phyloP scores from a whole-genome alignment of 2,329 filamentous ascomycete species.

The Hypoxylon rubiginosum region DNA sequence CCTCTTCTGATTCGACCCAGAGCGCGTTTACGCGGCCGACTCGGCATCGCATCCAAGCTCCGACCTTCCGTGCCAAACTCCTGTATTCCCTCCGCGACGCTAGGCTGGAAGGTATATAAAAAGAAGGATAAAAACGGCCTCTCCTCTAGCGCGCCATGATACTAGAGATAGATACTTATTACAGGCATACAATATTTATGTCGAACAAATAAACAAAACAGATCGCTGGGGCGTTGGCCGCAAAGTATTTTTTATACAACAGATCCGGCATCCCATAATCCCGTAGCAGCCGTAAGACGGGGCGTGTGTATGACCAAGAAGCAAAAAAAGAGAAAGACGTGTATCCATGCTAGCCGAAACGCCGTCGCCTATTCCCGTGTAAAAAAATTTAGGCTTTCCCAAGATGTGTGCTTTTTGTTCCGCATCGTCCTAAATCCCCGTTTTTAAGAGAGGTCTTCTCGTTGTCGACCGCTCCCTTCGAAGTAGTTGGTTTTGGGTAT shows the following conservation, averaged over 20 bases:
- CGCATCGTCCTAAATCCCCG: constrained; percentile 20
- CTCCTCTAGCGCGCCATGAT: neutral
- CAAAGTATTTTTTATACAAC: constrained; percentile 1
- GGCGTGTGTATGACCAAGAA: neutral
- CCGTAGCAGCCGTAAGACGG: neutral
- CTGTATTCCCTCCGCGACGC: neutral
- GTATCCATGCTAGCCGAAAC: constrained; percentile 23
- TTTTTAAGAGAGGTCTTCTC: constrained; percentile 8
- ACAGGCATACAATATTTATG: constrained; percentile 3
- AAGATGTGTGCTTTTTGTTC: constrained; percentile 18
- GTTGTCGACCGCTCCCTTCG: constrained; percentile 5
- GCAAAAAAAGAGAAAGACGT: constrained; percentile 10
- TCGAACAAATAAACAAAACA: neutral
- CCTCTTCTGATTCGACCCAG: constrained; percentile 5
- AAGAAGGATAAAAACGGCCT: neutral
- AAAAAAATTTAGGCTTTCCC: neutral
- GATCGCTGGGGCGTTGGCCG: neutral
- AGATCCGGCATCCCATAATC: neutral
- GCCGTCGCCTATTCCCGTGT: constrained; percentile 21
- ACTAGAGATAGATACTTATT: neutral
- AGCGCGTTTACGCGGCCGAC: constrained; percentile 15
- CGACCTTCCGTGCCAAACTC: neutral
- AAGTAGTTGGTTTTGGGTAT: neutral
- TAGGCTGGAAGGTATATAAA: neutral
- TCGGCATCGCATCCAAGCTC: neutral